These are phyloP conservation scores for Omphalotus guepiniiformis DNA, from an alignment of 768 basidiomycete species.

Conservation along the genomic window DNA sequence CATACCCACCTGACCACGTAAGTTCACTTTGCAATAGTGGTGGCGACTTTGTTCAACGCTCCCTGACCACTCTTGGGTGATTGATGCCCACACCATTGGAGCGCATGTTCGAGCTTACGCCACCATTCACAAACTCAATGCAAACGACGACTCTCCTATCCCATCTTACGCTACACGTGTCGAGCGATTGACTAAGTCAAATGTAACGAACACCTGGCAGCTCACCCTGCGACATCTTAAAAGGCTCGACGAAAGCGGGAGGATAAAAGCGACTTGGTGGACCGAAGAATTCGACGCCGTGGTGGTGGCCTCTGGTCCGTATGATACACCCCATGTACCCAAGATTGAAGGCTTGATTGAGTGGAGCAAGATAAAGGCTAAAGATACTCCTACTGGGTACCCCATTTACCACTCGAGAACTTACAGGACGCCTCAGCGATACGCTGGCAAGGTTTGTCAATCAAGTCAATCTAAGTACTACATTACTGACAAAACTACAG, in stretches of 20 bases:
- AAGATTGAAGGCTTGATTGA: constrained; percentile 23
- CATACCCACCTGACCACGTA: constrained; percentile 16
- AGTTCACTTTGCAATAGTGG: neutral
- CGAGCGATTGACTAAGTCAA: constrained; percentile 27
- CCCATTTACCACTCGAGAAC: constrained; percentile 27
- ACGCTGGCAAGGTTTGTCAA: constrained; percentile 22
- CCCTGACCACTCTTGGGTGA: constrained; percentile 15
- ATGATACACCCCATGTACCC: constrained; percentile 29
- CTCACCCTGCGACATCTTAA: constrained; percentile 18
- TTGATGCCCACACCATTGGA: constrained; percentile 17
- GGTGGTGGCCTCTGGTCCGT: constrained; percentile 27
- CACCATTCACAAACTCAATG: constrained; percentile 25
- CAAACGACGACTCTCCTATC: constrained; percentile 20
- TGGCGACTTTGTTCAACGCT: neutral
- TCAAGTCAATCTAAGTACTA: too few relatives aligned
- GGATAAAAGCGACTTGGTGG: constrained; percentile 22
- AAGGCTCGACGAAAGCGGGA: constrained; percentile 12
- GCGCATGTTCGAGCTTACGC: constrained; percentile 29
- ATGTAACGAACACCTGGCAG: constrained; percentile 15
- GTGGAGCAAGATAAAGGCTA: constrained; percentile 19
- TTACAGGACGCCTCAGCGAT: constrained; percentile 27
- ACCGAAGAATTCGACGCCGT: constrained; percentile 30
- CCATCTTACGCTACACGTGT: constrained; percentile 34
- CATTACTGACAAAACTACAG: constrained; percentile 1
- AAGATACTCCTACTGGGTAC: constrained; percentile 12